Percentiles rank a stretch among this genome's conserved stretches.
These are phyloP conservation scores for Fusarium sacchari DNA, from an alignment of 2,329 filamentous ascomycete genomes.

Conservation along the genomic window DNA sequence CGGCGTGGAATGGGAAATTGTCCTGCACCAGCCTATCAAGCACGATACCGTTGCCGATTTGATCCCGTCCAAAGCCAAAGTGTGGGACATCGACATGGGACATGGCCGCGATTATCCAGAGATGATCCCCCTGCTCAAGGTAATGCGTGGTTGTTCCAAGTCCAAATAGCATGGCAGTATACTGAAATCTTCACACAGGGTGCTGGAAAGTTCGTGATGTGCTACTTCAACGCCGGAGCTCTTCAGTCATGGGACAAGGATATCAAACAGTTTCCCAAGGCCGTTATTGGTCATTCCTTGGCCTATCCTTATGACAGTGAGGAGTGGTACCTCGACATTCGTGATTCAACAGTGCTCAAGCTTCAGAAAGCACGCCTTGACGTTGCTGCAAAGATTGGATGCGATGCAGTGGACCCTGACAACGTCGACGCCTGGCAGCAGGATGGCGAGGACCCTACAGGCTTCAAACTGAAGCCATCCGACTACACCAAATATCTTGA, in stretches of 20 bases:
- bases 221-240: slow-evolving; percentile 50
- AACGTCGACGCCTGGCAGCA: slow-evolving; percentile 48
- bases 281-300: slow-evolving; percentile 40
- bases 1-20: slow-evolving; percentile 46
- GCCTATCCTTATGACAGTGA: slow-evolving; percentile 40
- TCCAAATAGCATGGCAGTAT: background rate
- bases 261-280: slow-evolving; percentile 39
- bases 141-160: background rate
- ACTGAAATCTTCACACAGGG: slow-evolving; percentile 10
- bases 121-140: slow-evolving; percentile 46
- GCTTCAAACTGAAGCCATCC: slow-evolving; percentile 44
- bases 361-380: slow-evolving; percentile 47
- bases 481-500: slow-evolving; percentile 47
- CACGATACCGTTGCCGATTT: slow-evolving; percentile 39
- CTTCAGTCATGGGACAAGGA: slow-evolving; percentile 45
- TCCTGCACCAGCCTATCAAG: slow-evolving; percentile 46
- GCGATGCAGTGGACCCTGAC: slow-evolving; percentile 50
- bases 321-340: slow-evolving; percentile 47
- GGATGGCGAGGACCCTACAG: slow-evolving; percentile 42
- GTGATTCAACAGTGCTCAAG: slow-evolving; percentile 38
- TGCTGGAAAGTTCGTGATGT: slow-evolving; percentile 47
- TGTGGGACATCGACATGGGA: slow-evolving; percentile 48
- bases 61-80: slow-evolving; percentile 41
- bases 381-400: slow-evolving; percentile 43
- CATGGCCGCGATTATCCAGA: slow-evolving; percentile 40